Conservation (phyloP, 1,284 basidiomycete genomes). For the Neolentinus lepideus region DNA sequence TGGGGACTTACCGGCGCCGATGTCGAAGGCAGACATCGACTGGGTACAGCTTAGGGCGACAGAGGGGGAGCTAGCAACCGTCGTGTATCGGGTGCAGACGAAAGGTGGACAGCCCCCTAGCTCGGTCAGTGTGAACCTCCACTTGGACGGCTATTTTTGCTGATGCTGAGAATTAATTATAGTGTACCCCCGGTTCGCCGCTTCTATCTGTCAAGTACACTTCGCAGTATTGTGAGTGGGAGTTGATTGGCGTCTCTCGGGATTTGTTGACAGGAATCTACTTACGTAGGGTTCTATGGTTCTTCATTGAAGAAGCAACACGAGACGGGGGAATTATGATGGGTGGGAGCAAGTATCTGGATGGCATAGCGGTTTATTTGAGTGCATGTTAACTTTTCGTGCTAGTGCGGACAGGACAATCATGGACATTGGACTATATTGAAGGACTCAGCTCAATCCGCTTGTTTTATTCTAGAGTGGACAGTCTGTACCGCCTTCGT, state of each 20-base stretch:
- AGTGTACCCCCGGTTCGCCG: slow-evolving; percentile 17
- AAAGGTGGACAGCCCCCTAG: slow-evolving; percentile 55
- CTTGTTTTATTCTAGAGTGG: no score
- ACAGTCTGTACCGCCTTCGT: no score
- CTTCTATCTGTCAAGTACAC: slow-evolving; percentile 23
- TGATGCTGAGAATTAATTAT: not conserved
- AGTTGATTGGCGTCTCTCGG: not conserved
- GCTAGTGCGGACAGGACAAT: no score
- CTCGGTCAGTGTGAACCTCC: slow-evolving; percentile 26
- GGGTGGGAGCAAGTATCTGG: no score
- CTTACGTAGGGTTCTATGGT: slow-evolving; percentile 3
- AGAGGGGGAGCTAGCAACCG: slow-evolving; percentile 41
- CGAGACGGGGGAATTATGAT: not conserved
- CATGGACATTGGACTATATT: no score
- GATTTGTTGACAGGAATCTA: not conserved
- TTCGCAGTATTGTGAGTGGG: slow-evolving; percentile 22
- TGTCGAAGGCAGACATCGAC: slow-evolving; percentile 40
- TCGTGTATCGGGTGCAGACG: slow-evolving; percentile 52
- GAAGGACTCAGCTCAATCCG: no score
- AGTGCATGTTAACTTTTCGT: no score
- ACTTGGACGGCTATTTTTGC: not conserved
- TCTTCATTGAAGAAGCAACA: slow-evolving; percentile 1
- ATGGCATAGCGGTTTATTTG: no score
- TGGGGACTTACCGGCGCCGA: slow-evolving; percentile 36
- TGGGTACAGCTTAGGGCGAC: slow-evolving; percentile 48